Base-by-base conservation (phyloP, 2,329 filamentous ascomycete genomes). In the Diaporthe citriasiana region DNA sequence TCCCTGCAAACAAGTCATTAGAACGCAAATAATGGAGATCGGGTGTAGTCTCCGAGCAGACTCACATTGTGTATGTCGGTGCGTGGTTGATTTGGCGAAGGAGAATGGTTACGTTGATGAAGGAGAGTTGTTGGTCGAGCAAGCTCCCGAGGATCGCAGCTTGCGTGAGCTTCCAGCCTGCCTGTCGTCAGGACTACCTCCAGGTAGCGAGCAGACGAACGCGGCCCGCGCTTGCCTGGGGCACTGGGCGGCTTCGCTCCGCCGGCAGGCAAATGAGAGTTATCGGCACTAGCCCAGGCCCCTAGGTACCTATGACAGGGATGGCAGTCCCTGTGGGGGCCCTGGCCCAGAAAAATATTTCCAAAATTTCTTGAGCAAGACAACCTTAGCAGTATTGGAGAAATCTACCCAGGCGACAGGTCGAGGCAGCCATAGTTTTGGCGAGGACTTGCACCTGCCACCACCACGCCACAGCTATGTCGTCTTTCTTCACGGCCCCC, bases 401-500 rank as follows among this genome's bases (percentile, higher is more conserved):
- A 70, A 59, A 59, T 51, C 40, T 47, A 71, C 72, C 25, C 25
- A 55, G 51, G 33, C 40, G 38, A 22, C 63, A 51, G 69, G 65
- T 73, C 74, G 73, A 80, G 75, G 76, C 77, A 80, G 75, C 76
- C 77, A 78, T 79, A 76, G 33, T 56, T 60, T 30, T 66, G 71
- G 71, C 53, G 59, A 71, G 47, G 56, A 65, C 59, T 63, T 57
- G 71, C 53, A 72, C 47, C 70, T 50, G 35, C 56, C 69, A 76
- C 76, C 71, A 74, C 79, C 77, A 77, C 75, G 76, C 79, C 78
- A 63, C 72, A 69, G 86, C 77, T 78, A 97, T 97, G 95, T 97
- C 96, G 80, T 98, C 95, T 51, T 99, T 98, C 85, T 99, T 99
- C 85, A 98, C 95, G 69, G 87, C 93, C 51, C 95, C 97, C 8